Conservation (phyloP, 352 stramenopile genomes). For the Blastocystis sp. region DNA sequence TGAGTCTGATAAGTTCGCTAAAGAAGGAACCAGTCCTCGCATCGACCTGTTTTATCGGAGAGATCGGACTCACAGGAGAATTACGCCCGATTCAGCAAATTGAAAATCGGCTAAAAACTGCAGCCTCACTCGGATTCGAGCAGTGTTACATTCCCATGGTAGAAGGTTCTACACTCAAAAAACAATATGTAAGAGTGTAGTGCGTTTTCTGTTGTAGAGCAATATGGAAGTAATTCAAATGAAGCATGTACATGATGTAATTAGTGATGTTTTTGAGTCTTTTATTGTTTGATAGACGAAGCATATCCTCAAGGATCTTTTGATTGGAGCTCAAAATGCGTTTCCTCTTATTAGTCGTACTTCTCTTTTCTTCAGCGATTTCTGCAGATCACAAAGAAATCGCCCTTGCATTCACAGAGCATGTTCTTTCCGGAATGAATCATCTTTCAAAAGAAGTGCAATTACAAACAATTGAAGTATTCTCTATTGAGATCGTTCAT, state of each 20-base stretch:
- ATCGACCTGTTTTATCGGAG: conserved; percentile 49
- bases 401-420: background rate
- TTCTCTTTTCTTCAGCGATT: background rate
- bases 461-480: conserved; percentile 22
- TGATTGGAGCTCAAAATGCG: background rate
- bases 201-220: background rate
- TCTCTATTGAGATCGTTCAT: background rate
- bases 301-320: conserved; percentile 29
- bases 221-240: conserved; percentile 36
- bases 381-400: background rate
- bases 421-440: conserved; percentile 48
- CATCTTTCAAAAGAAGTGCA: conserved; percentile 1
- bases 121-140: conserved; percentile 24
- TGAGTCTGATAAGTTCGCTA: conserved; percentile 44
- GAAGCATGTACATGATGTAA: conserved; percentile 8
- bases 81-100: conserved; percentile 37
- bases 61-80: conserved; percentile 52
- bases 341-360: background rate
- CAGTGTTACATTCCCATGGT: conserved; percentile 26
- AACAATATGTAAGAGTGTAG: conserved; percentile 2
- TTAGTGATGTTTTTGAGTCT: conserved; percentile 25
- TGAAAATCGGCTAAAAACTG: conserved; percentile 32
- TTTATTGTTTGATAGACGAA: background rate
- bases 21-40: conserved; percentile 8
- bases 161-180: background rate